Base-by-base conservation (phyloP, 208 protist species). In the Entamoeba nuttalli region DNA sequence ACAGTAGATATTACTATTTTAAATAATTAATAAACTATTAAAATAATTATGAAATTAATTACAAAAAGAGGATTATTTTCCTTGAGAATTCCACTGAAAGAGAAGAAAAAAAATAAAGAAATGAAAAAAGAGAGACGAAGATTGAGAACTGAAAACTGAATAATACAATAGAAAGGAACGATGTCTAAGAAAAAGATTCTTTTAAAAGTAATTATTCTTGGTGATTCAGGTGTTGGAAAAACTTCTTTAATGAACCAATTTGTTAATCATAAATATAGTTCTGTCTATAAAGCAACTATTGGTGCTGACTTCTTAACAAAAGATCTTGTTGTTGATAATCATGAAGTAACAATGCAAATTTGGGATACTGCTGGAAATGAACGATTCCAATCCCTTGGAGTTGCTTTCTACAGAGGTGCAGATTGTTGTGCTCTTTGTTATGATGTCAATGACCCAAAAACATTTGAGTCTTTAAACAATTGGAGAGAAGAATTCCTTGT, bases 331-430 rank as follows among this genome's bases (percentile, higher is more conserved):
- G 15, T 95, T 11, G 35, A 95, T 52, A 19, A 95, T 93, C n/a
- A 44, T 25, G 21, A 52, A 57, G 51, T 95, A 7, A 71, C 21
- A 30, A 19, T 71, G 15, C 57, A 51, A 51, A 51, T 94, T 52
- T 98, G 96, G 96, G 97, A 98, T 93, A 98, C 97, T 55, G 98
- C 98, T 21, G 99, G 99, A 19, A 99, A 99, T 97, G 99, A 99
- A 97, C 98, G 99, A n/a, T 99, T 99, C 96, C 98, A 99, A 96
- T 98, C 97, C 5, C 98, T 99, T 57, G 98, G 99, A 50, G 98
- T 99, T 84, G 98, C 99, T 94, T 99, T 99, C 96, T 99, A 99
- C 97, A 98, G 99, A 95, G 99, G 99, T 41, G 98, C 99, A 5
- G 99, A 99, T 96, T 98, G 96, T 94, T 99, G 99, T 98, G 95